Percentiles rank a stretch among this genome's conserved stretches.
These are phyloP conservation scores for Lepiota subincarnata DNA, from an alignment of 768 basidiomycete species.

Conservation along the genomic window DNA sequence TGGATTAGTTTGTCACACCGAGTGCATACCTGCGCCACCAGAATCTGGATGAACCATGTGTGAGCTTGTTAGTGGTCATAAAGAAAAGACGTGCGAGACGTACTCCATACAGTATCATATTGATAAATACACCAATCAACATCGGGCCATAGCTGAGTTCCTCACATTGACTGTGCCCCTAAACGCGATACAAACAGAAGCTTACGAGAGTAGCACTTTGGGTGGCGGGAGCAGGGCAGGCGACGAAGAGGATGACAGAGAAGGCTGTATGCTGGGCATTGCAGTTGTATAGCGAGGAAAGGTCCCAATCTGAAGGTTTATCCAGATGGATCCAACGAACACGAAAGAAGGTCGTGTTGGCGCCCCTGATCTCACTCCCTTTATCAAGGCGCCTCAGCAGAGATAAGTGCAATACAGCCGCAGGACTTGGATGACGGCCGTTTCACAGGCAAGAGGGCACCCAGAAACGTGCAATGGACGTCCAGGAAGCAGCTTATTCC, in stretches of 20 bases:
- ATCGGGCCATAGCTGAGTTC: conserved; percentile 39
- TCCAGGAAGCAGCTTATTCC: not conserved
- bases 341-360: not conserved
- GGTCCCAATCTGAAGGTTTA: not conserved
- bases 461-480: not conserved
- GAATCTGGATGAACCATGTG: conserved; percentile 22
- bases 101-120: conserved; percentile 46
- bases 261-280: conserved; percentile 5
- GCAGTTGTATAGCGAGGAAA: not conserved
- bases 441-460: not conserved
- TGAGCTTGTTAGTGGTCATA: not conserved
- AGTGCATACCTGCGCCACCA: conserved; percentile 29
- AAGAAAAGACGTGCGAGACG: conserved; percentile 9
- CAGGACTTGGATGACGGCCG: not conserved
- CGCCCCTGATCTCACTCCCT: not conserved
- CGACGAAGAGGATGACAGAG: not conserved
- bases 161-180: not conserved
- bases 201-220: conserved; percentile 29
- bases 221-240: conserved; percentile 16
- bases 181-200: not conserved
- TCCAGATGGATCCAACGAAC: not conserved
- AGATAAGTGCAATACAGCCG: not conserved
- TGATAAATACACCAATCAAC: conserved; percentile 37
- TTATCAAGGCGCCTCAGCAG: not conserved
- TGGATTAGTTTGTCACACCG: not conserved